Evolutionary conservation across 108 stramenopile species (phyloP), one percentile per base, ranked within the genome.

Genomic region (Conticribra weissflogii): DNA sequence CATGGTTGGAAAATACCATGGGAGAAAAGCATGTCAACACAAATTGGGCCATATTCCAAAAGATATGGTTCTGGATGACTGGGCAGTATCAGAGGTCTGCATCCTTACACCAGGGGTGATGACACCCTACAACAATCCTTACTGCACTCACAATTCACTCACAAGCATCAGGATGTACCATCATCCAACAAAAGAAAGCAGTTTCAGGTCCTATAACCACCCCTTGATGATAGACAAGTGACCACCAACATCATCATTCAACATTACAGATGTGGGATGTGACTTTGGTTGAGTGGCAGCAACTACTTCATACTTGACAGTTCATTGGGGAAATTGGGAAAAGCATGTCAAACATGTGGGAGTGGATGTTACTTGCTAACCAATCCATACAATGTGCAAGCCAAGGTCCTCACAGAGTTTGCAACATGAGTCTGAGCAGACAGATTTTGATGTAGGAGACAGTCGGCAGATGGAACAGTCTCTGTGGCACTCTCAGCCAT

Each of bases 321-420:
- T 5, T 3, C 18, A 48, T 29, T 63, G 62, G 62, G 16, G 21
- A 0, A 1, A 49, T 18, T 63, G 62, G 62, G 3, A 27, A 0
- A 3, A 25, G 28, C 30, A 49, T 15, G 1, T 23, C 62, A 36
- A 48, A 28, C 21, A 44, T 48, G 23, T 63, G 46, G 46, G 62
- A 63, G 47, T 63, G 62, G 62, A 63, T 48, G 28, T 63, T 48
- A 49, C 62, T 28, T 63, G 18, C 48, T 49, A 48, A 33, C 19
- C 56, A 32, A 16, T 2, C 14, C 28, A 1, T 30, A 32, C 9
- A 8, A 30, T 2, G 9, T 14, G 30, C 12, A 3, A 28, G 29
- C 32, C 56, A 17, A 31, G 12, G n/a, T 57, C 28, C 9, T 57
- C 56, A 30, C 56, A 2, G 56, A 31, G 15, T 57, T 57, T 30